Evolutionary conservation across 768 basidiomycete species (phyloP).

Genomic region (Dentipellis sp.): DNA sequence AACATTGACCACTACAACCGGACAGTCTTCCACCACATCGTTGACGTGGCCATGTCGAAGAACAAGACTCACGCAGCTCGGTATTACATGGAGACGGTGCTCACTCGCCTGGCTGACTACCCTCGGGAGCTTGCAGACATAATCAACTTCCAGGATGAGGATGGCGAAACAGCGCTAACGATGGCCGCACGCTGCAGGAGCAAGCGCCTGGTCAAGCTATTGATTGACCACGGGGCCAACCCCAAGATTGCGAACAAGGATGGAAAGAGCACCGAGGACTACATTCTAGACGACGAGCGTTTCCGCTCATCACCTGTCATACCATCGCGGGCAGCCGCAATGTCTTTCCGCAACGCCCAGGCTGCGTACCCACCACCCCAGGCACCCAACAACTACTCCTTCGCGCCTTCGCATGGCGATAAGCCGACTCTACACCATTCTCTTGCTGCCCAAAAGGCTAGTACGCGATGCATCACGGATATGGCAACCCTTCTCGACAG

Average conservation of each 20-base stretch:
- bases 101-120: conserved; percentile 81
- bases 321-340: conserved; percentile 50
- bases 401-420: conserved; percentile 45
- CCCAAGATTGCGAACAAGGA: conserved; percentile 92
- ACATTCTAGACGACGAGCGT: conserved; percentile 96
- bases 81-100: conserved; percentile 97
- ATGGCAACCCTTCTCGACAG: conserved; percentile 81
- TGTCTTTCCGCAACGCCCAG: conserved; percentile 70
- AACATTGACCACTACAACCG: conserved; percentile 98
- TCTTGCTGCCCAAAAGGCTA: conserved; percentile 74
- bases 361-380: conserved; percentile 43
- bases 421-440: conserved; percentile 78
- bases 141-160: conserved; percentile 98
- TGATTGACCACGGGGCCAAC: conserved; percentile 94
- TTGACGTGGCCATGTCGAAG: conserved; percentile 95
- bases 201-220: conserved; percentile 89
- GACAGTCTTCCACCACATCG: conserved; percentile 96
- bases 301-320: conserved; percentile 88
- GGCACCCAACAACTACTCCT: conserved; percentile 31
- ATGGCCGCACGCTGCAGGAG: conserved; percentile 93
- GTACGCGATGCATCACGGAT: conserved; percentile 77
- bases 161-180: conserved; percentile 95
- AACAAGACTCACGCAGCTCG: conserved; percentile 96
- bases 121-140: conserved; percentile 95
- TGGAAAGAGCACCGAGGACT: conserved; percentile 96